phyloP scores from a whole-genome alignment of 768 basidiomycete genomes.

The Xerocomellus intermedius region DNA sequence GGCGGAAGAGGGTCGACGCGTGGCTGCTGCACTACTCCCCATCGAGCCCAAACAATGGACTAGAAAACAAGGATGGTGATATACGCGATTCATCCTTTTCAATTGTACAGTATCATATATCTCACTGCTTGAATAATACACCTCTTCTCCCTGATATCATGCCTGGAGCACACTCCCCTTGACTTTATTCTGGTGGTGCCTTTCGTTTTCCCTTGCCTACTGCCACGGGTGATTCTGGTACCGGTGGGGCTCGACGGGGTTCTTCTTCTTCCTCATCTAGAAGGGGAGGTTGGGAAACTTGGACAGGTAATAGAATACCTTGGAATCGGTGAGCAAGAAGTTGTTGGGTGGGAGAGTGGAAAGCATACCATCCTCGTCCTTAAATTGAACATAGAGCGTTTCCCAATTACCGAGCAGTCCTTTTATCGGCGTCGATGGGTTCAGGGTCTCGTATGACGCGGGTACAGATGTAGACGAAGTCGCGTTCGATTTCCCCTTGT shows the following conservation, averaged over 20 bases:
- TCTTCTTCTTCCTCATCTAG: slow-evolving; percentile 62
- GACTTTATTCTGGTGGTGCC: slow-evolving; percentile 36
- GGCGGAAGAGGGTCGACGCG: slow-evolving; percentile 88
- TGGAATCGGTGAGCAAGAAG: slow-evolving; percentile 23
- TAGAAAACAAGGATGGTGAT: slow-evolving; percentile 22
- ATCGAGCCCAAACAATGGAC: slow-evolving; percentile 53
- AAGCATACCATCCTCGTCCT: slow-evolving; percentile 51
- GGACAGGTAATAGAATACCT: slow-evolving; percentile 58
- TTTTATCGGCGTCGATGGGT: slow-evolving; percentile 43
- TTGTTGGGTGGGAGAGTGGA: not conserved
- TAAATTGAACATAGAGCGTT: slow-evolving; percentile 64
- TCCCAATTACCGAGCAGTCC: slow-evolving; percentile 64
- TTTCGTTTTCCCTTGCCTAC: slow-evolving; percentile 63
- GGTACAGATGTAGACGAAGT: slow-evolving; percentile 13
- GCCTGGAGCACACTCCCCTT: not conserved
- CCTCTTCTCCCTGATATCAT: not conserved
- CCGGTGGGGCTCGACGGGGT: slow-evolving; percentile 25
- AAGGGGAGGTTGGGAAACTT: slow-evolving; percentile 55
- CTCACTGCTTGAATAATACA: slow-evolving; percentile 11
- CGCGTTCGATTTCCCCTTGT: slow-evolving; percentile 47
- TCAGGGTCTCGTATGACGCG: slow-evolving; percentile 48
- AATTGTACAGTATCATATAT: slow-evolving; percentile 15
- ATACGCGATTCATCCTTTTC: no score
- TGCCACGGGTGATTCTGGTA: slow-evolving; percentile 25
- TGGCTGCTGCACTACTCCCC: slow-evolving; percentile 89